Percentiles rank a stretch among this genome's conserved stretches.
phyloP scores from a whole-genome alignment of 208 protist species.

The Wallacemonas sp. region DNA sequence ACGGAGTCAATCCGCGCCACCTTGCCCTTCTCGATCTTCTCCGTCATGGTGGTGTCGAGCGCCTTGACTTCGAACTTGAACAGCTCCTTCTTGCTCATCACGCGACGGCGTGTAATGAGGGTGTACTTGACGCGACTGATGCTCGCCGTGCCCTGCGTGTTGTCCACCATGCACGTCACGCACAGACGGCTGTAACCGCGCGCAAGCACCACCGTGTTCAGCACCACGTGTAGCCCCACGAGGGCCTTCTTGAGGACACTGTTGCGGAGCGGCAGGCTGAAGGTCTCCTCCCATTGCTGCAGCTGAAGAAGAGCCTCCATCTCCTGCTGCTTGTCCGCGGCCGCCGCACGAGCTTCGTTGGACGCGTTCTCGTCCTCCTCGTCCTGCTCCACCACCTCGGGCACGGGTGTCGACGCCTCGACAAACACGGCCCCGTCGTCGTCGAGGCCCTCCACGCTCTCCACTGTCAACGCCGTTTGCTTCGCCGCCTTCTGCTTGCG shows the following conservation, averaged over 20 bases:
- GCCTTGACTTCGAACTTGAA: constrained; percentile 26
- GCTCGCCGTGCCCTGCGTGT: constrained; percentile 42
- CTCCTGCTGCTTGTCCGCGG: not conserved
- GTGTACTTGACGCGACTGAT: constrained; percentile 56
- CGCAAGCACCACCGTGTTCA: constrained; percentile 26
- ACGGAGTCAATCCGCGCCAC: constrained; percentile 35
- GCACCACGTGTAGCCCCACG: constrained; percentile 16
- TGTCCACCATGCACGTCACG: constrained; percentile 48
- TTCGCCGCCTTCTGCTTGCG: constrained; percentile 2
- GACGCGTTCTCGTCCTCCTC: not conserved
- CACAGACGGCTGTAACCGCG: constrained; percentile 13
- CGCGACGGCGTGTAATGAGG: constrained; percentile 43
- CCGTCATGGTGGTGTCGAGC: constrained; percentile 18
- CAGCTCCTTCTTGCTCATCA: constrained; percentile 41
- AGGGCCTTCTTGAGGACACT: constrained; percentile 27
- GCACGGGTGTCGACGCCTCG: not conserved
- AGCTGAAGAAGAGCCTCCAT: constrained; percentile 9
- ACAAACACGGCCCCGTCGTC: not conserved
- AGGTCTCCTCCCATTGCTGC: constrained; percentile 15
- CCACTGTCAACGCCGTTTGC: not conserved
- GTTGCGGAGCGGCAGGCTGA: constrained; percentile 12
- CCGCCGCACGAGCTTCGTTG: no score
- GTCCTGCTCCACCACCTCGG: constrained; percentile 1
- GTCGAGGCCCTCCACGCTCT: not conserved
- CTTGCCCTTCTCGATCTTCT: constrained; percentile 38